Conservation (phyloP, 176 grass and related monocot genomes). For the Themeda triandra region DNA sequence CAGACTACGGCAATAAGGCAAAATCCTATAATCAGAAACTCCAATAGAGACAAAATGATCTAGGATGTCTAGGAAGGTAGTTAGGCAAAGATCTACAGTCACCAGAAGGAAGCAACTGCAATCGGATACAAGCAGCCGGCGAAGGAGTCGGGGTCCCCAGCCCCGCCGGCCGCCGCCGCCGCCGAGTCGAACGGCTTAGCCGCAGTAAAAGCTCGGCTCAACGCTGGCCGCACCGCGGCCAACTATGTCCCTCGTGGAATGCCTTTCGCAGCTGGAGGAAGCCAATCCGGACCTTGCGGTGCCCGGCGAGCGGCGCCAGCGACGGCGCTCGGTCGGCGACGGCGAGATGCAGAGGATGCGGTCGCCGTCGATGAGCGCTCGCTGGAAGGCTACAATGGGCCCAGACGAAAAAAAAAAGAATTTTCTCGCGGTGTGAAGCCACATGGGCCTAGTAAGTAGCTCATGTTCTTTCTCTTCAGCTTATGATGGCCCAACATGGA, state of each 20-base stretch:
- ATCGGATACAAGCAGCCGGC: background rate
- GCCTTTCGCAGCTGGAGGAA: background rate
- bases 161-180: background rate
- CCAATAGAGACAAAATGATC: background rate
- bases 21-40: background rate
- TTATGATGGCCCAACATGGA: no score
- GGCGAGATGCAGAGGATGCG: no score
- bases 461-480: no score
- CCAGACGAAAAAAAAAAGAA: background rate
- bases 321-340: background rate
- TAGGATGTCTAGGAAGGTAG: no score
- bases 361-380: background rate
- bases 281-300: no score
- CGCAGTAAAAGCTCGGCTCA: background rate
- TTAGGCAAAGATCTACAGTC: background rate
- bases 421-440: no score
- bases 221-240: background rate
- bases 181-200: background rate
- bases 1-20: background rate
- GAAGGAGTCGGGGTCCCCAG: no score
- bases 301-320: background rate
- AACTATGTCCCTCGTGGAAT: background rate
- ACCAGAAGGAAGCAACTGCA: background rate
- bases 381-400: background rate
- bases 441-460: no score